Evolutionary conservation across 2,329 filamentous ascomycete genomes (phyloP), one percentile per base, ranked within the genome.

Genomic region (Xylariomycetidae sp.): DNA sequence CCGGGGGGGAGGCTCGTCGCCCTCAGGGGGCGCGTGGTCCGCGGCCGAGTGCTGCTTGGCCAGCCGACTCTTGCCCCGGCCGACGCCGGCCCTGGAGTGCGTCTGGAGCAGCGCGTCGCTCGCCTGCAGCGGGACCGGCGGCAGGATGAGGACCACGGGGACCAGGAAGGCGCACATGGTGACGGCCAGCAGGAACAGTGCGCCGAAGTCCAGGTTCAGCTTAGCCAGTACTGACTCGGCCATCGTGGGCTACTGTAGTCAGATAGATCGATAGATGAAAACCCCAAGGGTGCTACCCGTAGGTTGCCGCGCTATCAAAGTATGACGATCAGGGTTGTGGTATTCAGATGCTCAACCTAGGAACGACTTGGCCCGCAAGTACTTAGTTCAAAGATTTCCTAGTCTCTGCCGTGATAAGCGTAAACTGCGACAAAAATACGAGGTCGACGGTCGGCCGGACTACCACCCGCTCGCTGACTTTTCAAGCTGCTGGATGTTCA

Each of bases 101-200:
- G 74, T 78, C 50, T 76, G 69, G 11, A 64, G 54, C 31, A 78
- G 61, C 19, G 69, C 71, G 46, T 78, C 74, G 49, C 66, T 69
- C 43, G 62, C 62, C 35, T 68, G 67, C 5, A 74, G 66, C 8
- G 68, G 63, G 13, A 76, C 57, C 1, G 74, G 74, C 9, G 74
- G 74, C 41, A 77, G 70, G 37, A 75, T 59, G 40, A 74, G 58
- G 36, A 77, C 59, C 36, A 77, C 56, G 19, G 74, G 74, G 30
- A 75, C 45, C 41, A 72, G 43, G 50, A 78, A 77, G 43, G 69
- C 69, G 26, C 44, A 45, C 10, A 54, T 40, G 9, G 54, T 57
- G 25, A 52, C 28, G 14, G 39, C 27, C 16, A 57, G 46, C 17
- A 58, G 38, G 28, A 51, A 47, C 7, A 54, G 18, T 26, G 41